Percentiles rank a stretch among this genome's conserved stretches.
Evolutionary conservation across 2,329 filamentous ascomycete genomes (phyloP).

Genomic region (Triangularia verruculosa): DNA sequence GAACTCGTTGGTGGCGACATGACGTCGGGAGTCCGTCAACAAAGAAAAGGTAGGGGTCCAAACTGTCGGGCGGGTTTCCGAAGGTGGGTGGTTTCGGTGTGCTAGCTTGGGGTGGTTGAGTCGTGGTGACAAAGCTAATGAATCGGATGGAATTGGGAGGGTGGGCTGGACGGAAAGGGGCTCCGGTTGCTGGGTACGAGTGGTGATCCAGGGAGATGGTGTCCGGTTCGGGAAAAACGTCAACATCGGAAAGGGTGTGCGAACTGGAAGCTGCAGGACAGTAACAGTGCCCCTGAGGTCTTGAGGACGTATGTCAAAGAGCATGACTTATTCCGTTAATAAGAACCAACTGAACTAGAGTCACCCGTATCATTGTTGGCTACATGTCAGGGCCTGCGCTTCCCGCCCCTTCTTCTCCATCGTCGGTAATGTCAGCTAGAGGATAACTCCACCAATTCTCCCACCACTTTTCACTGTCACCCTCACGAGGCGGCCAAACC

Average conservation of each 20-base stretch:
- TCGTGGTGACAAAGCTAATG: neutral
- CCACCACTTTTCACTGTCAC: neutral
- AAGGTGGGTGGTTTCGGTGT: neutral
- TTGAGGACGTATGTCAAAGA: too few relatives aligned
- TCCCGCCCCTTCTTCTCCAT: neutral
- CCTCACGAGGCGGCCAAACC: neutral
- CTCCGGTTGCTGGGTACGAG: neutral
- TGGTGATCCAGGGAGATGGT: neutral
- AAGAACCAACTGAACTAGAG: too few relatives aligned
- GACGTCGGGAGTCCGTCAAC: neutral
- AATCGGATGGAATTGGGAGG: neutral
- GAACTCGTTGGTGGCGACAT: neutral
- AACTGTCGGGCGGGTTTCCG: neutral
- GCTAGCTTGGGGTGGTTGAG: neutral
- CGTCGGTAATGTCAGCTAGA: neutral
- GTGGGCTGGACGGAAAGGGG: neutral
- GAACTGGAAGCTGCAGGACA: neutral
- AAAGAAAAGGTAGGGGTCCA: neutral
- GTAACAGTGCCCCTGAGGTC: neutral
- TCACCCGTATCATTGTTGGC: neutral
- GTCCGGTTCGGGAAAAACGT: neutral
- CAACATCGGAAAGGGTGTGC: neutral
- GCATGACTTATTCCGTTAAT: too few relatives aligned
- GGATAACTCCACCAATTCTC: slow-evolving; percentile 1
- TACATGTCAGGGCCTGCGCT: neutral